Conservation (phyloP, 495 filamentous ascomycete genomes). For the Alectoria sarmentosa region DNA sequence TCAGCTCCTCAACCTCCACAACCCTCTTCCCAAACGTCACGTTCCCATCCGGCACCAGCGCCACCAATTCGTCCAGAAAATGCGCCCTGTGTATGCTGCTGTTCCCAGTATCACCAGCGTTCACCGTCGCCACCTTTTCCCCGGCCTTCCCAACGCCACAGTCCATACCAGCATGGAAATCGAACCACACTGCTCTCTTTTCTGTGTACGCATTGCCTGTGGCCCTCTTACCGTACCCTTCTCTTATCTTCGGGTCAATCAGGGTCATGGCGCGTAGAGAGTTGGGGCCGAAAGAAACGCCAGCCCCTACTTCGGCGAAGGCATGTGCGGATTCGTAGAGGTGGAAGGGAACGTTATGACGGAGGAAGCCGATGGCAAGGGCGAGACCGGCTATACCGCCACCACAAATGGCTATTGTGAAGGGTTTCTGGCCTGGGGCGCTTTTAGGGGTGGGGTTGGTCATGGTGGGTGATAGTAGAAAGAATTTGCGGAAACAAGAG, state of each 20-base stretch:
- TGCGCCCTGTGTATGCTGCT: conserved; percentile 43
- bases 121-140: conserved; percentile 30
- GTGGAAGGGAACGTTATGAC: conserved; percentile 36
- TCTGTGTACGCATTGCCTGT: conserved; percentile 36
- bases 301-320: conserved; percentile 55
- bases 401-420: conserved; percentile 38
- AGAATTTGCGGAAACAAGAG: neutral
- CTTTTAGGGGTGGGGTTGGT: neutral
- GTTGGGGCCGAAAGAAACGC: conserved; percentile 55
- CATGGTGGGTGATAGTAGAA: neutral
- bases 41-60: conserved; percentile 38
- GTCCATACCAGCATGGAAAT: conserved; percentile 24
- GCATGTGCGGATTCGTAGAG: conserved; percentile 47
- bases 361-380: conserved; percentile 32
- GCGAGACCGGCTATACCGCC: conserved; percentile 36
- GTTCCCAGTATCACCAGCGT: conserved; percentile 26
- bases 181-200: conserved; percentile 23
- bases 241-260: conserved; percentile 42
- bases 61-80: conserved; percentile 43
- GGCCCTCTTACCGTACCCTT: conserved; percentile 34
- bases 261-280: conserved; percentile 48
- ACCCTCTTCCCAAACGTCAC: conserved; percentile 42
- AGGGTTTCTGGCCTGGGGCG: conserved; percentile 17
- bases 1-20: conserved; percentile 26
- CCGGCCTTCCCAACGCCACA: conserved; percentile 26